Evolutionary conservation across 2,329 filamentous ascomycete species (phyloP).

Genomic region (Xylaria sp.): DNA sequence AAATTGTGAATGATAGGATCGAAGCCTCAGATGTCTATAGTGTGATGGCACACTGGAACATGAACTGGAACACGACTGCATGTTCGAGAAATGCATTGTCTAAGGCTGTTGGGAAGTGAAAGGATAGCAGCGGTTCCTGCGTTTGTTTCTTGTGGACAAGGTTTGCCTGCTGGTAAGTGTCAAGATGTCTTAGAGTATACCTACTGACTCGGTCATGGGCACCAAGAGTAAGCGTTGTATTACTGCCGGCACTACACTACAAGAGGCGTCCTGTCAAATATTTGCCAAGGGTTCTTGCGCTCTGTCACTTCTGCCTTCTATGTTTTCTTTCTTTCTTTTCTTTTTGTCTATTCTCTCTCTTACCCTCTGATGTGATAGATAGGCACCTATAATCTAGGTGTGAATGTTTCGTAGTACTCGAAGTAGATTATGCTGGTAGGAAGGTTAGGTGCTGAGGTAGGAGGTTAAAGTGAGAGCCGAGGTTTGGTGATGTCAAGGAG

Average conservation of each 20-base stretch:
- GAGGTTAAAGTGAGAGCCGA: neutral
- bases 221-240: neutral
- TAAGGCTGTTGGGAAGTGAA: neutral
- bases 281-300: neutral
- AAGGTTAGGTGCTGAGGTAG: neutral
- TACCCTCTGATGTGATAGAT: neutral
- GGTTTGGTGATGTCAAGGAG: constrained; percentile 2
- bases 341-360: neutral
- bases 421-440: neutral
- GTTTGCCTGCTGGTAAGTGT: constrained; percentile 7
- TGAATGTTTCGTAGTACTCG: neutral
- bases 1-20: neutral
- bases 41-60: no score
- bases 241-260: neutral
- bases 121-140: neutral
- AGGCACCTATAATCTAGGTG: neutral
- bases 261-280: neutral
- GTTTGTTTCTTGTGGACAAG: constrained; percentile 13
- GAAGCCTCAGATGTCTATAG: neutral
- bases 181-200: constrained; percentile 1
- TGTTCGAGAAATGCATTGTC: constrained; percentile 8
- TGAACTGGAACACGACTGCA: no score
- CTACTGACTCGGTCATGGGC: constrained; percentile 13
- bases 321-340: no score
- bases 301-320: neutral